These are phyloP conservation scores for Haplosporangium sp. DNA, from an alignment of 371 early-diverging fungal genomes.

Conservation along the genomic window DNA sequence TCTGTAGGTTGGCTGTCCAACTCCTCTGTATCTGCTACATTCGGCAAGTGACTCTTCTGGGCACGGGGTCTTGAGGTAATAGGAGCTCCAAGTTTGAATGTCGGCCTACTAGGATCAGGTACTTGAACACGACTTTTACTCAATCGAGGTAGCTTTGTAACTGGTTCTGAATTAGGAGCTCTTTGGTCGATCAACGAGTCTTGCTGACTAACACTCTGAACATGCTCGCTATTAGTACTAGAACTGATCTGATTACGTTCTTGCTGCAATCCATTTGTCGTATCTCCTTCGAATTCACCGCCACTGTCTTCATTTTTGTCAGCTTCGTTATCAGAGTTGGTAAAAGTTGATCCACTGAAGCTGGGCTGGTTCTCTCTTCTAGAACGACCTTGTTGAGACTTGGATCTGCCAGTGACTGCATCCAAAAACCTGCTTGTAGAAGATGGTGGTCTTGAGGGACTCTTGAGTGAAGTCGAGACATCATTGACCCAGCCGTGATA, in stretches of 20 bases:
- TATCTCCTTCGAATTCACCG: neutral
- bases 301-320: neutral
- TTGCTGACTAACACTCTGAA: neutral
- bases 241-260: neutral
- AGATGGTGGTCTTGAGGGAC: neutral
- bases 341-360: conserved; percentile 43
- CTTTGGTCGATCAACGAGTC: neutral
- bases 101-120: conserved; percentile 41
- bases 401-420: conserved; percentile 39
- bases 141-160: conserved; percentile 32
- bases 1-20: conserved; percentile 22
- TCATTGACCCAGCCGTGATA: conserved; percentile 49
- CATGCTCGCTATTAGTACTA: neutral
- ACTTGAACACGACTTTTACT: conserved; percentile 38
- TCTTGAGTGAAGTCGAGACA: conserved; percentile 18
- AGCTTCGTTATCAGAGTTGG: conserved; percentile 33
- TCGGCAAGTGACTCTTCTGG: neutral
- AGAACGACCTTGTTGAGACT: conserved; percentile 27
- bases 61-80: conserved; percentile 20
- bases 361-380: conserved; percentile 54
- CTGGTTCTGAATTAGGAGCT: neutral
- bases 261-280: neutral
- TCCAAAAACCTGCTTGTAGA: conserved; percentile 35
- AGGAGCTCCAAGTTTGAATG: conserved; percentile 46
- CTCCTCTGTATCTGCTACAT: neutral